Conservation (phyloP, 1,284 basidiomycete genomes). For the Trametes sp. region DNA sequence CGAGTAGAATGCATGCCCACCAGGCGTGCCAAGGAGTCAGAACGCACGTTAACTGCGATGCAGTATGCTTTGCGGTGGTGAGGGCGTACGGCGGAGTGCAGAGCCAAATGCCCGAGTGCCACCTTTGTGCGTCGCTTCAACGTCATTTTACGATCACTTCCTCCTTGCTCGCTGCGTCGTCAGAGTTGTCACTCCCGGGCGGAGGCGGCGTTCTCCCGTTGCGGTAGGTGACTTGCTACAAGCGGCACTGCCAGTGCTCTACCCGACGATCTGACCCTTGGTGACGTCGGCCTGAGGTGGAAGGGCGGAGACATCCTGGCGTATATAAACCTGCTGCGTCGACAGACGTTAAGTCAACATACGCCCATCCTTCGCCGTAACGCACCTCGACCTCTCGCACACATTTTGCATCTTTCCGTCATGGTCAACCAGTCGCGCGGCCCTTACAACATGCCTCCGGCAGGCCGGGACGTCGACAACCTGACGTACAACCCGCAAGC, state of each 20-base stretch:
- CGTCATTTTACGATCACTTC: constrained; percentile 14
- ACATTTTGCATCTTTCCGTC: not conserved
- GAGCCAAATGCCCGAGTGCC: not conserved
- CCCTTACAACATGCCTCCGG: constrained; percentile 35
- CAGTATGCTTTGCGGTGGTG: too few species aligned
- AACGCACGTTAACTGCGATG: too few species aligned
- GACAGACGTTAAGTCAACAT: not conserved
- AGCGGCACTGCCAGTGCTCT: constrained; percentile 1
- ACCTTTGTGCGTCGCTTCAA: not conserved
- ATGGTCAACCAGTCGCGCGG: constrained; percentile 29
- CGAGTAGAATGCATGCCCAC: too few species aligned
- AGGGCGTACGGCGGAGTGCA: too few species aligned
- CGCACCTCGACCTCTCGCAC: not conserved
- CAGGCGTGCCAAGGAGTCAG: too few species aligned
- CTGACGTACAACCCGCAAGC: constrained; percentile 38
- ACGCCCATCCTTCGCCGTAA: not conserved
- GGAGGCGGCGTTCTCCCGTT: constrained; percentile 4
- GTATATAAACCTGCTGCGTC: constrained; percentile 4
- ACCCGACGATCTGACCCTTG: constrained; percentile 11
- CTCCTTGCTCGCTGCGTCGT: not conserved
- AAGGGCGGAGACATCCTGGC: not conserved
- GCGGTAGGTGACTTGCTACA: constrained; percentile 4
- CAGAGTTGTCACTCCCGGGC: not conserved
- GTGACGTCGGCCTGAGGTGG: constrained; percentile 23
- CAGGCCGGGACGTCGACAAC: constrained; percentile 32